A percentile compares a stretch with the other conserved stretches of the same genome.
phyloP scores from a whole-genome alignment of 139 green algal species.

The Parachlorella kessleri region DNA sequence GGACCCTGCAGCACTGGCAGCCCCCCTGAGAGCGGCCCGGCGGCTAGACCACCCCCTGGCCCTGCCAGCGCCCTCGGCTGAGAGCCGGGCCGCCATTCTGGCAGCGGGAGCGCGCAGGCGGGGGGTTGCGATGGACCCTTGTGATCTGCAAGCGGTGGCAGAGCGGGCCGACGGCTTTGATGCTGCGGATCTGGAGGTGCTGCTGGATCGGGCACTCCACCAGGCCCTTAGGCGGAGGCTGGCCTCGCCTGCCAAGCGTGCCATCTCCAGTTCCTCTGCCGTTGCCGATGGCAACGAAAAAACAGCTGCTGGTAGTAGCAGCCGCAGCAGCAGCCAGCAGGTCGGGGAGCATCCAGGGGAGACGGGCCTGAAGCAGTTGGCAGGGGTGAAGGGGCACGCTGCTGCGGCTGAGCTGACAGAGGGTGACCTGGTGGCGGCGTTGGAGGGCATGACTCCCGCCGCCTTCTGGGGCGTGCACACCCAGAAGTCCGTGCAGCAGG shows the following conservation, averaged over 20 bases:
- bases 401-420: conserved; percentile 12
- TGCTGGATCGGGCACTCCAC: conserved; percentile 75
- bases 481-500: conserved; percentile 20
- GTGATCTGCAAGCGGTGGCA: conserved; percentile 34
- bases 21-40: conserved; percentile 49
- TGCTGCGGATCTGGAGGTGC: conserved; percentile 63
- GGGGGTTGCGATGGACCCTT: conserved; percentile 2
- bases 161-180: conserved; percentile 74
- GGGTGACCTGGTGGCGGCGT: conserved; percentile 53
- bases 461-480: conserved; percentile 64
- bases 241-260: background rate
- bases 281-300: no score
- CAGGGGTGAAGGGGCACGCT: conserved; percentile 5
- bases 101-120: conserved; percentile 22
- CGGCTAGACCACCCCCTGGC: conserved; percentile 55
- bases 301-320: background rate
- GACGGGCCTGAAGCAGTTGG: background rate
- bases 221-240: conserved; percentile 45
- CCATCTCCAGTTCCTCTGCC: no score
- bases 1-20: conserved; percentile 41
- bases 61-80: conserved; percentile 47
- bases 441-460: conserved; percentile 67
- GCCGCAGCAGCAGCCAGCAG: no score
- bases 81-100: conserved; percentile 58
- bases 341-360: background rate